These are phyloP conservation scores for Phytophthora pluvialis DNA, from an alignment of 352 stramenopile species.

Conservation along the genomic window DNA sequence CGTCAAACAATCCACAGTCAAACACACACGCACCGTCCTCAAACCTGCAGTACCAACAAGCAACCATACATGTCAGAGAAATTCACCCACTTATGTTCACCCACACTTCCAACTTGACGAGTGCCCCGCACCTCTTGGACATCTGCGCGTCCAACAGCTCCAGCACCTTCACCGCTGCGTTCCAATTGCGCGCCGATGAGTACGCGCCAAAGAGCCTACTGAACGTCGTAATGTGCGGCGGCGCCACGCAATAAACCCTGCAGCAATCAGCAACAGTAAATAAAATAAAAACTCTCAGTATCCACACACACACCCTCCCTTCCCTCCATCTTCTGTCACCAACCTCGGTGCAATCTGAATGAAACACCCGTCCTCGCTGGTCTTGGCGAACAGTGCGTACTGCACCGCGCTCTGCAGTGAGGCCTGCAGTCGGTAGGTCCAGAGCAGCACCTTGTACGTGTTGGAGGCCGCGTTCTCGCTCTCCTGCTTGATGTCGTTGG, in stretches of 20 bases:
- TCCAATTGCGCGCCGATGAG: slow-evolving; percentile 69
- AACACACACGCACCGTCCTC: slow-evolving; percentile 83
- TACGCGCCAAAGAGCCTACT: slow-evolving; percentile 74
- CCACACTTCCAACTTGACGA: slow-evolving; percentile 6
- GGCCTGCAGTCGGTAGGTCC: slow-evolving; percentile 80
- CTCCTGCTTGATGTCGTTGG: slow-evolving; percentile 70
- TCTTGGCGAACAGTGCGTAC: slow-evolving; percentile 81
- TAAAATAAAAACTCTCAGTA: not conserved
- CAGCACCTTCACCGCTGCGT: slow-evolving; percentile 71
- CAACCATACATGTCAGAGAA: not conserved
- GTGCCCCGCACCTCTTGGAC: slow-evolving; percentile 56
- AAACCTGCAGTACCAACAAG: slow-evolving; percentile 49
- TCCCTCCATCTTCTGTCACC: not conserved
- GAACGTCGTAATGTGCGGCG: slow-evolving; percentile 82
- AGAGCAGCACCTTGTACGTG: slow-evolving; percentile 75
- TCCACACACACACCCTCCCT: not conserved
- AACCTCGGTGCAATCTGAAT: slow-evolving; percentile 81
- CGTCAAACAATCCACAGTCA: slow-evolving; percentile 87
- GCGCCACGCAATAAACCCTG: slow-evolving; percentile 82
- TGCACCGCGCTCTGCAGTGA: slow-evolving; percentile 77
- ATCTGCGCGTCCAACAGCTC: slow-evolving; percentile 71
- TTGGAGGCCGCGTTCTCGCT: slow-evolving; percentile 77
- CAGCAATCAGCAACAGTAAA: slow-evolving; percentile 15
- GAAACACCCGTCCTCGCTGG: slow-evolving; percentile 83
- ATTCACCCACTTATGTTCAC: not conserved